phyloP scores from a whole-genome alignment of 208 protist genomes.

The Trypanosoma mega region DNA sequence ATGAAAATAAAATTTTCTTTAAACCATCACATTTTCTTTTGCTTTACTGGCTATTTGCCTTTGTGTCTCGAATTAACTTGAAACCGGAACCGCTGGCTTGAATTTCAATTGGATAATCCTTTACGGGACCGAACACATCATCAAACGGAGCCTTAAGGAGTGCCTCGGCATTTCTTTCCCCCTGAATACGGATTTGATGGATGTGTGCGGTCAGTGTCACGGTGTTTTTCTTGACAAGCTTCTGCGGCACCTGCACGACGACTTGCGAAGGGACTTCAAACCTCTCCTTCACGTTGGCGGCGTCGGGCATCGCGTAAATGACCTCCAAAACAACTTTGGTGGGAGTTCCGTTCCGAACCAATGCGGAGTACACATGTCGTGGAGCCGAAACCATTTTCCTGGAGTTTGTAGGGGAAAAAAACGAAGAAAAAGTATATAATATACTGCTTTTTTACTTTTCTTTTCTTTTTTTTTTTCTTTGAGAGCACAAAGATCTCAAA shows the following conservation, averaged over 20 bases:
- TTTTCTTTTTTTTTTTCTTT: no score
- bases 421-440: no score
- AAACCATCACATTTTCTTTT: slow-evolving; percentile 4
- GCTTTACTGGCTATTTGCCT: no score
- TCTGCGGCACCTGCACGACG: background rate
- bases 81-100: slow-evolving; percentile 9
- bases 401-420: no score
- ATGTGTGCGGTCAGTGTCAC: slow-evolving; percentile 2
- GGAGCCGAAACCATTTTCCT: slow-evolving; percentile 6
- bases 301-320: slow-evolving; percentile 15
- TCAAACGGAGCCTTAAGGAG: slow-evolving; percentile 32
- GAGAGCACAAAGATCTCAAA: no score
- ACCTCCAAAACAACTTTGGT: background rate
- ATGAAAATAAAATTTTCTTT: slow-evolving; percentile 2
- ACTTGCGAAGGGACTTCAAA: slow-evolving; percentile 3
- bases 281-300: background rate
- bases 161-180: background rate
- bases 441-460: no score
- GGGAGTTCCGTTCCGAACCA: background rate
- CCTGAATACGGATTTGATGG: slow-evolving; percentile 1
- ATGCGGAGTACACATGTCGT: slow-evolving; percentile 10
- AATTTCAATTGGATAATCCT: slow-evolving; percentile 48
- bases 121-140: slow-evolving; percentile 38
- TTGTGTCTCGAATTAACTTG: no score
- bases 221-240: background rate